Conservation (phyloP, 1,139 yeast genomes). For the Lodderomyces pseudojiufengensis region DNA sequence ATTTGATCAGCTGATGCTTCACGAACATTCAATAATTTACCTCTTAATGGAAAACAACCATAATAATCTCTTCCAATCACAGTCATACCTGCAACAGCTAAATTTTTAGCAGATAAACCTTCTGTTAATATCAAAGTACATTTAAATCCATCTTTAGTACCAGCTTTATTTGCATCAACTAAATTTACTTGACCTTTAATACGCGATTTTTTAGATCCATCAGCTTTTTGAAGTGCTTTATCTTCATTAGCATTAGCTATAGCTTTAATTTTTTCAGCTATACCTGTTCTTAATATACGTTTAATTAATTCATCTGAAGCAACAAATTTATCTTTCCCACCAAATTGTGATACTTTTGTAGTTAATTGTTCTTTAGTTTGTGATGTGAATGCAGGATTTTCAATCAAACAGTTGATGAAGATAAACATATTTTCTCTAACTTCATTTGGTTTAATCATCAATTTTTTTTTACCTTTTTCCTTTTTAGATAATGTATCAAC, state of each 20-base stretch:
- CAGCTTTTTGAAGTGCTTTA: slow-evolving; percentile 84
- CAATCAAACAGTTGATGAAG: slow-evolving; percentile 87
- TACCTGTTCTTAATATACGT: slow-evolving; percentile 69
- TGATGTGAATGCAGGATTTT: slow-evolving; percentile 95
- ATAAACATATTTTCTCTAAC: slow-evolving; percentile 86
- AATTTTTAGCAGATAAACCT: slow-evolving; percentile 93
- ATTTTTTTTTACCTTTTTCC: slow-evolving; percentile 68
- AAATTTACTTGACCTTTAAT: slow-evolving; percentile 87
- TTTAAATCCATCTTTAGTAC: slow-evolving; percentile 86
- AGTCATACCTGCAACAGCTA: slow-evolving; percentile 91
- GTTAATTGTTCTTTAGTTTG: slow-evolving; percentile 97
- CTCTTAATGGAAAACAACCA: slow-evolving; percentile 94
- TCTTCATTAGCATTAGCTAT: slow-evolving; percentile 87
- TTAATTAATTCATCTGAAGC: slow-evolving; percentile 75
- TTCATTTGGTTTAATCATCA: slow-evolving; percentile 82
- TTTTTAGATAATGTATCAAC: slow-evolving; percentile 64
- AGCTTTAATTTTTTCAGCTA: slow-evolving; percentile 76
- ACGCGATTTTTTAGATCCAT: slow-evolving; percentile 80
- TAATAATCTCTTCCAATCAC: slow-evolving; percentile 95
- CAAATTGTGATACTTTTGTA: slow-evolving; percentile 84
- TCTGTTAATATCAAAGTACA: slow-evolving; percentile 94
- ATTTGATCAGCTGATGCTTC: slow-evolving; percentile 96
- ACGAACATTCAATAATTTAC: slow-evolving; percentile 91
- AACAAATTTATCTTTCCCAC: slow-evolving; percentile 68
- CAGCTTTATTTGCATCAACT: slow-evolving; percentile 96